Evolutionary conservation across 1,139 yeast genomes (phyloP).

Genomic region (Pichia sp.): DNA sequence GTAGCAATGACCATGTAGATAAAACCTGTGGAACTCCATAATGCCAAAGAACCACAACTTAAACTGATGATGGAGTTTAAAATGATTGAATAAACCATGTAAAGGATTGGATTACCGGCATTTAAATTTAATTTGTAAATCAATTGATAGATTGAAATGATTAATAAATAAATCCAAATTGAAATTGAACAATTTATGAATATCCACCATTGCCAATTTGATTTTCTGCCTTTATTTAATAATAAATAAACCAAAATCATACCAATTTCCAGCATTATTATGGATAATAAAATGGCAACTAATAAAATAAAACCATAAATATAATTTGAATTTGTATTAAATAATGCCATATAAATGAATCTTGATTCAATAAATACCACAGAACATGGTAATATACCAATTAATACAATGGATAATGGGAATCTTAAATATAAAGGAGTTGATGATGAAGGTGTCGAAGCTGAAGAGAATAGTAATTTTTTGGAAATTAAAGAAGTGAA

Average conservation of each 20-base stretch:
- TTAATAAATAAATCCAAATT: constrained; percentile 61
- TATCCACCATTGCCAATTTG: constrained; percentile 75
- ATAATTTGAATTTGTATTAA: constrained; percentile 75
- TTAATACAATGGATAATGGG: constrained; percentile 31
- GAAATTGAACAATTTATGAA: constrained; percentile 68
- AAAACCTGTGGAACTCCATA: constrained; percentile 44
- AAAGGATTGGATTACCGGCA: constrained; percentile 61
- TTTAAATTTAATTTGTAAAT: constrained; percentile 53
- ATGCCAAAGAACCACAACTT: constrained; percentile 72
- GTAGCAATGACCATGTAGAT: constrained; percentile 53
- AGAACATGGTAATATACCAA: constrained; percentile 72
- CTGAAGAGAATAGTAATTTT: constrained; percentile 9
- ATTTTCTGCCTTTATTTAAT: constrained; percentile 47
- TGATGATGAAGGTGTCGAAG: background rate
- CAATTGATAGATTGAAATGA: constrained; percentile 65
- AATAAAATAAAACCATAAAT: constrained; percentile 72
- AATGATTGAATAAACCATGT: constrained; percentile 65
- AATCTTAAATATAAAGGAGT: constrained; percentile 33
- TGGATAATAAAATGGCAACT: constrained; percentile 51
- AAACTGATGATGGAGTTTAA: constrained; percentile 59
- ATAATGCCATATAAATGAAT: constrained; percentile 67
- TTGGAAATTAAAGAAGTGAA: constrained; percentile 12
- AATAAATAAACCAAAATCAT: constrained; percentile 63
- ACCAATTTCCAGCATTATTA: constrained; percentile 69
- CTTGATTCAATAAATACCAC: constrained; percentile 75